Evolutionary conservation across 2,329 filamentous ascomycete species (phyloP), one percentile per base, ranked within the genome.

Genomic region (Epichloe glyceriae): DNA sequence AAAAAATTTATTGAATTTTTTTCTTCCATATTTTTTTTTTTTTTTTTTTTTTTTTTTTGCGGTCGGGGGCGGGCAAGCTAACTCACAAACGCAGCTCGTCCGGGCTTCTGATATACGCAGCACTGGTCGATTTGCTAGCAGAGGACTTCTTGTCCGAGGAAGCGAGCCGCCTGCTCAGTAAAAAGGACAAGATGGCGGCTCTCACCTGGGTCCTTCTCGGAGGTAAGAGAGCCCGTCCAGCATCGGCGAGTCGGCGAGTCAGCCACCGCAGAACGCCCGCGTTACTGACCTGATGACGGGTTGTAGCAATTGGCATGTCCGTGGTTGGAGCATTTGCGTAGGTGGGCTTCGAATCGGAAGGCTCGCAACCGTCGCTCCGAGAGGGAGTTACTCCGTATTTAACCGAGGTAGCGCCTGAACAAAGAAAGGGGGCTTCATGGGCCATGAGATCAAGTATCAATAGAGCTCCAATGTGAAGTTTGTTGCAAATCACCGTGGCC

Each of bases 81-180:
- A 17, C 42, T 50, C 14, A 40, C 35, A 26, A 8, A 10, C n/a
- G 20, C 26, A 78, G 74, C 49, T 82, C 79, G 1, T 80, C 73
- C 26, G 79, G 79, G 60, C 70, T 82, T 30, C 62, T 82, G 6
- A 73, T 82, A 48, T 83, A 82, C 58, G 79, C 79, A 40, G 76
- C 80, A 2, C 67, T 83, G 6, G 80, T 84, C 2, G 80, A 84
- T 60, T 64, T 84, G 33, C 64, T 84, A 37, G 79, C 78, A 4
- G 79, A 83, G 57, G 80, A 84, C 59, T 84, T 84, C 65, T 67
- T 84, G 17, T 82, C 78, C 0, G 76, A 79, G 49, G 75, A 79
- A 58, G 73, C 73, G 0, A 65, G 69, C 47, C 61, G 64, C n/a
- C 61, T 69, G 2, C 64, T 82, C 70, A 73, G 65, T 3, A 73